A percentile compares a stretch with the other conserved stretches of the same genome.
These are phyloP conservation scores for Globisporangium lucens DNA, from an alignment of 352 stramenopile genomes.

Conservation along the genomic window DNA sequence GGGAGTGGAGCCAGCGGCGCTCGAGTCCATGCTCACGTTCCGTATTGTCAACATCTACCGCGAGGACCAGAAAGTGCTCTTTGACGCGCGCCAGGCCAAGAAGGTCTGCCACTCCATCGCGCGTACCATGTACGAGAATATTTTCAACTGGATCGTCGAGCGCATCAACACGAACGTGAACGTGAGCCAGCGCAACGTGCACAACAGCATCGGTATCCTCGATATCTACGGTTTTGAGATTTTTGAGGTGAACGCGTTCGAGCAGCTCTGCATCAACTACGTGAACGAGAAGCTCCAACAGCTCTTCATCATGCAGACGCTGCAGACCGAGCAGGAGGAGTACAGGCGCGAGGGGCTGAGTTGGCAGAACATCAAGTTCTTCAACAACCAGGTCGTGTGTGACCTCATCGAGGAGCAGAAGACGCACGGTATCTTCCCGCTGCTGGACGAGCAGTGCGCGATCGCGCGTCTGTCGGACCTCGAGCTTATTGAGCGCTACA, in stretches of 20 bases:
- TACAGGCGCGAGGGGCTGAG: constrained; percentile 72
- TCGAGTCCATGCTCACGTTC: constrained; percentile 75
- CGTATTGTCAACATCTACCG: constrained; percentile 79
- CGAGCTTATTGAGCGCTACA: constrained; percentile 78
- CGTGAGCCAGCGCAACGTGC: constrained; percentile 54
- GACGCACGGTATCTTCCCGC: constrained; percentile 75
- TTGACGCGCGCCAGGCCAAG: constrained; percentile 70
- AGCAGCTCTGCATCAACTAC: constrained; percentile 91
- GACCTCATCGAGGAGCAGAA: constrained; percentile 87
- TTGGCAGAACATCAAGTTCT: constrained; percentile 77
- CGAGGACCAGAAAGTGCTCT: constrained; percentile 75
- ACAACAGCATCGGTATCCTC: constrained; percentile 84
- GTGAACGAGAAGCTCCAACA: constrained; percentile 89
- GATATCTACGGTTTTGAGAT: constrained; percentile 92
- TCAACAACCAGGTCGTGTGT: constrained; percentile 88
- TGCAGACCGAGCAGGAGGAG: constrained; percentile 77
- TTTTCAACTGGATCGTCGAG: constrained; percentile 88
- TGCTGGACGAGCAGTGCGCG: constrained; percentile 79
- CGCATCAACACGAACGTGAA: constrained; percentile 85
- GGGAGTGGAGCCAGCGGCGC: constrained; percentile 53
- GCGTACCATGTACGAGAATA: constrained; percentile 86
- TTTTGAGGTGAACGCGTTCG: constrained; percentile 88
- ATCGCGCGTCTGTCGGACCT: constrained; percentile 68
- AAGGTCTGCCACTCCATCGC: constrained; percentile 86
- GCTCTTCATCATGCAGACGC: constrained; percentile 83